A percentile compares a stretch with the other conserved stretches of the same genome.
Evolutionary conservation across 768 basidiomycete species (phyloP).

Genomic region (Lactarius trivialis): DNA sequence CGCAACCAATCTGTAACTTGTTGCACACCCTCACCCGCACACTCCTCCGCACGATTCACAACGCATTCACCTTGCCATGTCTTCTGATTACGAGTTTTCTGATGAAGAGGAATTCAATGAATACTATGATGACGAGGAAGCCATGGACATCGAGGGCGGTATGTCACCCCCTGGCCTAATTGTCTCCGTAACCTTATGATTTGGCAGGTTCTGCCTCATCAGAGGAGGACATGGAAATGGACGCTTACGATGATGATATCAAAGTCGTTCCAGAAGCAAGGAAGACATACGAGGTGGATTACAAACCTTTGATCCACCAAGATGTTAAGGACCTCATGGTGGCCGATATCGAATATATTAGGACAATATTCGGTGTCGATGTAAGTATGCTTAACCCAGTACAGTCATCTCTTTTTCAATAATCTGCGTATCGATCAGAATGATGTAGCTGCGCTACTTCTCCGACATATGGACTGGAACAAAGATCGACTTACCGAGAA

Average conservation of each 20-base stretch:
- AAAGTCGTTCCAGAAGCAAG: conserved; percentile 48
- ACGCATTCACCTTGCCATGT: conserved; percentile 31
- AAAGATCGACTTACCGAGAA: conserved; percentile 93
- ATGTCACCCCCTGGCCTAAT: conserved; percentile 23
- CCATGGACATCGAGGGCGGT: conserved; percentile 55
- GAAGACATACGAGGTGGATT: conserved; percentile 80
- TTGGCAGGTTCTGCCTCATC: conserved; percentile 36
- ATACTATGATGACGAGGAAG: conserved; percentile 66
- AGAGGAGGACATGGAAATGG: conserved; percentile 68
- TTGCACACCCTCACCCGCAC: not conserved
- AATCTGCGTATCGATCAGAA: conserved; percentile 35
- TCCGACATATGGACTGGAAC: conserved; percentile 89
- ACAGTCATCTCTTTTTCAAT: not conserved
- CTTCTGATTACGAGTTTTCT: conserved; percentile 65
- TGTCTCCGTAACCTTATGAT: conserved; percentile 22
- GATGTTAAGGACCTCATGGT: conserved; percentile 76
- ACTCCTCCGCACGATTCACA: conserved; percentile 7
- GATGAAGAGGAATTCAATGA: conserved; percentile 56
- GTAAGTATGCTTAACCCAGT: conserved; percentile 40
- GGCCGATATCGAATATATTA: conserved; percentile 77
- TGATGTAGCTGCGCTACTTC: conserved; percentile 65
- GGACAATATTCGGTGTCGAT: conserved; percentile 81
- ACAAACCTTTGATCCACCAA: conserved; percentile 61
- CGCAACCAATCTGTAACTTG: not conserved
- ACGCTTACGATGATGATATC: conserved; percentile 58